Evolutionary conservation across 2,329 filamentous ascomycete species (phyloP), one percentile per base, ranked within the genome.

Genomic region (Rhexocercosporidium sp.): DNA sequence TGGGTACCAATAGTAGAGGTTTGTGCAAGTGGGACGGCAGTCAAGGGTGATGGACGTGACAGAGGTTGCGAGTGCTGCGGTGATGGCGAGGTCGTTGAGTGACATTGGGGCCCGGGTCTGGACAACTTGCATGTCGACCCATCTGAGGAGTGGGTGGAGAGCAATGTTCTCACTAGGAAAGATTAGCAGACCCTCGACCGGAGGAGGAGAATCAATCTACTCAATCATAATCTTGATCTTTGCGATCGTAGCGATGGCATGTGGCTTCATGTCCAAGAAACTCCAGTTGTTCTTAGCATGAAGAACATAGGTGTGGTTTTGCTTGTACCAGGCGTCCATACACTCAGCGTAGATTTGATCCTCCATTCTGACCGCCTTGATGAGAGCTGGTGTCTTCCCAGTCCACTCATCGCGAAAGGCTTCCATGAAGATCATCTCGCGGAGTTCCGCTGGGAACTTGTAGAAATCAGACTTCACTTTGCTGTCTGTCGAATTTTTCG

Each of bases 1-100:
- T 2, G 47, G 56, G 46, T 59, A 65, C 16, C 22, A 65, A 18
- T 29, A 54, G 46, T 34, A 60, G 14, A 65, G 46, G 18, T 60
- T 60, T 6, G 12, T 25, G 22, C 7, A 44, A 6, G 22, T 20
- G 29, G 63, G 63, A 22, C 25, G 63, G 14, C 63, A 65, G 3
- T 65, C 46, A 31, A 65, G 54, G 3, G 41, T 53, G 25, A 65
- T 44, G 22, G 54, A 60, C 11, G 41, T 60, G 63, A 65, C 44
- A 14, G 56, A 27, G 6, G 29, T 59, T 12, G 54, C 56, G 9
- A 54, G 29, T 7, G 34, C 16, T 20, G 44, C 56, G 22, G 56
- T 65, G 2, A 34, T 27, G 22, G 20, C 18, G 7, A 65, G 46
- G 31, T 60, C 31, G 16, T 53, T n/a, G n/a, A 59, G 18, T 14